Percentiles rank a stretch among this genome's conserved stretches.
phyloP scores from a whole-genome alignment of 2,329 filamentous ascomycete species.

The Colletotrichum chrysophilum region DNA sequence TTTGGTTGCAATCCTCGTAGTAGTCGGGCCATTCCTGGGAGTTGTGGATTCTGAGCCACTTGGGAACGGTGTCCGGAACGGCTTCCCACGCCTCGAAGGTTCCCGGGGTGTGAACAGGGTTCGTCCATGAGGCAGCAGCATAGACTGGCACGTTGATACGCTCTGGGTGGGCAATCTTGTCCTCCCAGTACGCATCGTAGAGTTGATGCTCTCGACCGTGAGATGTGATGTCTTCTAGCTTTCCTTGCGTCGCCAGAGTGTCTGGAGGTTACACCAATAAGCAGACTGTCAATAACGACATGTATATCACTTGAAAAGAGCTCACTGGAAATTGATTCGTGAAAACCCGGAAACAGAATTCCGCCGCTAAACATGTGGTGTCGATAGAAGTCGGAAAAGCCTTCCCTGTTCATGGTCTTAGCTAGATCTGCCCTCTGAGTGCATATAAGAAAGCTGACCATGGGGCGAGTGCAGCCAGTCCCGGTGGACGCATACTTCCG shows the following conservation, averaged over 20 bases:
- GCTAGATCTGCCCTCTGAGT: not conserved
- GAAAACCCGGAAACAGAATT: not conserved
- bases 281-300: accelerated
- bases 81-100: not conserved
- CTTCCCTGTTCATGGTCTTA: not conserved
- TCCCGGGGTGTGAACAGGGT: not conserved
- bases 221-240: not conserved
- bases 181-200: not conserved
- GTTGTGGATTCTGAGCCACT: not conserved
- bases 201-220: not conserved
- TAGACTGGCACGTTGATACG: not conserved
- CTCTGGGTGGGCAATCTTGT: not conserved
- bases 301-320: not conserved
- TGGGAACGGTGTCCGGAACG: not conserved
- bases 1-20: not conserved
- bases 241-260: not conserved
- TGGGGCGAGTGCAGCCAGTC: not conserved
- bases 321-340: not conserved
- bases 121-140: not conserved
- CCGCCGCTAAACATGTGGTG: not conserved
- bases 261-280: accelerated
- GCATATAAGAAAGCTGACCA: not conserved
- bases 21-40: not conserved
- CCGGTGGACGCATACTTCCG: not conserved
- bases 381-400: not conserved